phyloP scores from a whole-genome alignment of 805 yeast species.

The Spathaspora arborariae region DNA sequence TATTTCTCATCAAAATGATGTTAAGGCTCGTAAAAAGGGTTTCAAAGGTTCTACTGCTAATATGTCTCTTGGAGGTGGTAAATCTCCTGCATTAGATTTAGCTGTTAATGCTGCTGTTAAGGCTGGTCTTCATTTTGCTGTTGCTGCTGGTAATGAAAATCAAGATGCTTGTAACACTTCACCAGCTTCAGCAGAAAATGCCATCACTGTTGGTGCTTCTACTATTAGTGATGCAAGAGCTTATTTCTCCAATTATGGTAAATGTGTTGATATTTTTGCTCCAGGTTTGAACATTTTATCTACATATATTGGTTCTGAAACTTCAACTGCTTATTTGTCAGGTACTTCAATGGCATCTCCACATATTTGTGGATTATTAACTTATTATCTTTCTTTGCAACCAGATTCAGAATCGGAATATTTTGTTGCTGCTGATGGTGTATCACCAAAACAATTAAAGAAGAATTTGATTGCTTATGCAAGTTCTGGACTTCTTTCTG shows the following conservation, averaged over 20 bases:
- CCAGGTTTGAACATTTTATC: constrained; percentile 91
- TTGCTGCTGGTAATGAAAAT: constrained; percentile 95
- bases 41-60: constrained; percentile 86
- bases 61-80: constrained; percentile 94
- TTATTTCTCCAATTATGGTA: constrained; percentile 91
- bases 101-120: constrained; percentile 88
- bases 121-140: constrained; percentile 88
- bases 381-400: constrained; percentile 84
- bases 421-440: constrained; percentile 47
- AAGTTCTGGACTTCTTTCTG: constrained; percentile 55
- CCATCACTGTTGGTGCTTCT: constrained; percentile 94
- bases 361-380: constrained; percentile 86
- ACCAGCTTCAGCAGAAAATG: constrained; percentile 82
- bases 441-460: constrained; percentile 74
- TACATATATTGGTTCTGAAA: constrained; percentile 72
- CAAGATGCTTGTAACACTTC: constrained; percentile 90
- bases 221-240: constrained; percentile 88
- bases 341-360: constrained; percentile 99
- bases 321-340: constrained; percentile 54
- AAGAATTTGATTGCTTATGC: constrained; percentile 69
- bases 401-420: constrained; percentile 69
- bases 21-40: constrained; percentile 51
- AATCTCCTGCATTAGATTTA: constrained; percentile 77
- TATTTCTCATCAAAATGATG: constrained; percentile 57
- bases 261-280: constrained; percentile 93